These are phyloP conservation scores for Zygnema circumcarinatum DNA, from an alignment of 139 green algal species.

Conservation along the genomic window DNA sequence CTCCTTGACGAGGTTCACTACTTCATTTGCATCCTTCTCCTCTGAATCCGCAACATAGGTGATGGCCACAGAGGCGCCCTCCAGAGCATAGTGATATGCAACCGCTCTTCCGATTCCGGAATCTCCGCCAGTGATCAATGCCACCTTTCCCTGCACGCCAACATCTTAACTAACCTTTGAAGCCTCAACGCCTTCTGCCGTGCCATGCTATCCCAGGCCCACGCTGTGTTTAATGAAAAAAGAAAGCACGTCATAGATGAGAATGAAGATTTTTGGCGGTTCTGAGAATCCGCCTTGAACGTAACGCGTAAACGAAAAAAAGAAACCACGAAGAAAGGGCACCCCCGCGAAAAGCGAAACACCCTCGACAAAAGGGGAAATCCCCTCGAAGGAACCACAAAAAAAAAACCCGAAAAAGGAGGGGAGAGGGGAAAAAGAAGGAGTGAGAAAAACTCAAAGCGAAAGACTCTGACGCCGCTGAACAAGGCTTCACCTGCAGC, in stretches of 20 bases:
- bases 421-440: not conserved
- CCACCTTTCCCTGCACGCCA: slow-evolving; percentile 55
- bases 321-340: no score
- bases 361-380: no score
- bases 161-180: no score
- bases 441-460: not conserved
- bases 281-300: not conserved
- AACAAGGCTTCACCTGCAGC: slow-evolving; percentile 22
- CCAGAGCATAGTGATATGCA: slow-evolving; percentile 41
- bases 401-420: not conserved
- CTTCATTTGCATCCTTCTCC: slow-evolving; percentile 58
- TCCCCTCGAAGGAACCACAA: not conserved
- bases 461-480: not conserved
- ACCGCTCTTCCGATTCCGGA: slow-evolving; percentile 48
- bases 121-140: slow-evolving; percentile 56
- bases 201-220: no score
- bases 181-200: no score
- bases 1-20: slow-evolving; percentile 37
- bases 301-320: not conserved
- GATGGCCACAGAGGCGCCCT: slow-evolving; percentile 51
- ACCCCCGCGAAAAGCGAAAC: no score
- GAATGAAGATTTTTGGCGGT: not conserved
- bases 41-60: slow-evolving; percentile 47
- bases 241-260: not conserved
- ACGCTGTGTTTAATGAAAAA: no score